Conservation (phyloP, 1,139 yeast species). For the Tardiomyces depauwii region DNA sequence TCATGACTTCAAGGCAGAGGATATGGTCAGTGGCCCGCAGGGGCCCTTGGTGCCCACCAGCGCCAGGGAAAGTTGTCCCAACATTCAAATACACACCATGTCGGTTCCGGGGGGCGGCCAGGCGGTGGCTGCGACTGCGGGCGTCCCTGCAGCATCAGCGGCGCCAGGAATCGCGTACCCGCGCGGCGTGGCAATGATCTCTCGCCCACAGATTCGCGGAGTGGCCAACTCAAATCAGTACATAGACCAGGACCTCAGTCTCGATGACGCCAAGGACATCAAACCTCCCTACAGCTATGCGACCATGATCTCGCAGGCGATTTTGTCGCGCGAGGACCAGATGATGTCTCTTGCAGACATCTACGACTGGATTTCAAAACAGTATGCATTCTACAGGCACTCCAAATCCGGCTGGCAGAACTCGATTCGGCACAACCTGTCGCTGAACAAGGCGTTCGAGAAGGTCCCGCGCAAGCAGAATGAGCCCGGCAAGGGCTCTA, state of each 20-base stretch:
- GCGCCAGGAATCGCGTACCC: slow-evolving; percentile 19
- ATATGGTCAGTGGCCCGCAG: background rate
- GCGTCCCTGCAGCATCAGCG: background rate
- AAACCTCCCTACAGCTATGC: slow-evolving; percentile 98
- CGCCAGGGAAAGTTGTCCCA: background rate
- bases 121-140: background rate
- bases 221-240: slow-evolving; percentile 15
- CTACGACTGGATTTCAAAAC: slow-evolving; percentile 78
- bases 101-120: background rate
- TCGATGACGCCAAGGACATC: slow-evolving; percentile 81
- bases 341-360: slow-evolving; percentile 84
- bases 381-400: slow-evolving; percentile 83
- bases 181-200: slow-evolving; percentile 29
- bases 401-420: slow-evolving; percentile 96
- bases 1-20: background rate
- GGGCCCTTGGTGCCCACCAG: background rate
- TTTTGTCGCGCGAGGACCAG: slow-evolving; percentile 77
- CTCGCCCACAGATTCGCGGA: slow-evolving; percentile 28
- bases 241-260: slow-evolving; percentile 54
- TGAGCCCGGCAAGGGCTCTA: slow-evolving; percentile 99
- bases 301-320: slow-evolving; percentile 96
- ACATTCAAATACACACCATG: background rate
- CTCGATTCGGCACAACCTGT: slow-evolving; percentile 71
- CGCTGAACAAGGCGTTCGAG: slow-evolving; percentile 78
- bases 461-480: slow-evolving; percentile 91